Conservation (phyloP, 192 early-diverging fungal species). For the Spizellomyces sp. region DNA sequence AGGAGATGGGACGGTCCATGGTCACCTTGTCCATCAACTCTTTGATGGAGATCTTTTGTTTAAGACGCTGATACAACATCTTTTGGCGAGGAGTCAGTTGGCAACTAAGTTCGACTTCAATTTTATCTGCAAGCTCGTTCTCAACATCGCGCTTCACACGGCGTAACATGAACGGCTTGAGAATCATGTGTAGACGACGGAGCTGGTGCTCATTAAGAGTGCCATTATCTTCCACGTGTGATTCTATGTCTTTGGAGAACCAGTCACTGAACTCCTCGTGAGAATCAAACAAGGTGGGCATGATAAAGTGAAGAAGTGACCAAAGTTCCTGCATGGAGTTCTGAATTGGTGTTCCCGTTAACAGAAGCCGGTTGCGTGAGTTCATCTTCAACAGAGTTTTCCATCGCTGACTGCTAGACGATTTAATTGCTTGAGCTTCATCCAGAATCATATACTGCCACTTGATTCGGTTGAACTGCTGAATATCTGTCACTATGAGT, state of each 20-base stretch:
- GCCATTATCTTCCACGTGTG: conserved; percentile 78
- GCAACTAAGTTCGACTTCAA: conserved; percentile 73
- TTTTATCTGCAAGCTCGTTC: conserved; percentile 89
- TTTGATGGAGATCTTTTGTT: conserved; percentile 43
- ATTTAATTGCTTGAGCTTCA: conserved; percentile 94
- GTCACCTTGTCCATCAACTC: conserved; percentile 26
- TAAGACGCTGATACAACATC: conserved; percentile 26
- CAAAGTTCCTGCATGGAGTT: conserved; percentile 95
- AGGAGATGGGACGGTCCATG: conserved; percentile 15
- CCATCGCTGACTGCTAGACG: conserved; percentile 73
- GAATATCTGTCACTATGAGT: conserved; percentile 78
- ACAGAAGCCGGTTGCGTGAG: conserved; percentile 79
- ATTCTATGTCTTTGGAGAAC: conserved; percentile 92
- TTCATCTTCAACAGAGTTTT: conserved; percentile 81
- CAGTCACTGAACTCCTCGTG: conserved; percentile 94
- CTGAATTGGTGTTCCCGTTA: conserved; percentile 94
- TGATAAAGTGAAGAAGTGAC: conserved; percentile 92
- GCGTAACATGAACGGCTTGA: conserved; percentile 94
- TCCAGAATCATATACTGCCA: conserved; percentile 98
- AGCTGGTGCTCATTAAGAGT: conserved; percentile 84
- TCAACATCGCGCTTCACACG: conserved; percentile 89
- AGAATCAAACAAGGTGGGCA: conserved; percentile 92
- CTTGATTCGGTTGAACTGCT: conserved; percentile 78
- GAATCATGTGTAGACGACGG: conserved; percentile 82
- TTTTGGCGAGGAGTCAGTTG: conserved; percentile 29